These are phyloP conservation scores for Saccharomycopsis fodiens DNA, from an alignment of 805 yeast genomes.

Conservation along the genomic window DNA sequence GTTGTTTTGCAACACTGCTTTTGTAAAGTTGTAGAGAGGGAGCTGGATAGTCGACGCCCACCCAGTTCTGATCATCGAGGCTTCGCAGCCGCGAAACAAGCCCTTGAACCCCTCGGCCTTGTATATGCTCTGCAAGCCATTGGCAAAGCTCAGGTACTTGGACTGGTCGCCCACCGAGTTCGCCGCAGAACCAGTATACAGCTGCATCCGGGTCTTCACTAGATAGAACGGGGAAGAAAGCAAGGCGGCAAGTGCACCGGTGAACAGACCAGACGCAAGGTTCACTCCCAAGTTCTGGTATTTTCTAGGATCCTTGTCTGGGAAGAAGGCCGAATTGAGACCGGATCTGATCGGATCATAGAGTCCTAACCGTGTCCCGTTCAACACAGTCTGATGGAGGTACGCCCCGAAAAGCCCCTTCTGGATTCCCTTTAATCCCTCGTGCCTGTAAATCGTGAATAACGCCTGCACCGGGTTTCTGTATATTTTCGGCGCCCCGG, in stretches of 20 bases:
- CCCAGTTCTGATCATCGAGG: slow-evolving; percentile 91
- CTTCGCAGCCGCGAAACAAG: slow-evolving; percentile 84
- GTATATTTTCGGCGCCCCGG: slow-evolving; percentile 44
- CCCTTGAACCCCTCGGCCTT: slow-evolving; percentile 69
- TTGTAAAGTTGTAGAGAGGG: slow-evolving; percentile 80
- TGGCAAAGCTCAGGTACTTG: slow-evolving; percentile 59
- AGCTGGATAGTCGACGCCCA: slow-evolving; percentile 93
- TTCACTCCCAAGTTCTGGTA: slow-evolving; percentile 52
- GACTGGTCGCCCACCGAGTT: slow-evolving; percentile 85
- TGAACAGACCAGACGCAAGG: slow-evolving; percentile 68
- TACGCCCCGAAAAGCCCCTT: slow-evolving; percentile 88
- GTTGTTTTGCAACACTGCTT: slow-evolving; percentile 43
- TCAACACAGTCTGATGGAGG: slow-evolving; percentile 80
- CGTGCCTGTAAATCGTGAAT: slow-evolving; percentile 59
- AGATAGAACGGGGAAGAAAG: slow-evolving; percentile 88
- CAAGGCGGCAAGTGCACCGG: slow-evolving; percentile 87
- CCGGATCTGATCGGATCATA: slow-evolving; percentile 78
- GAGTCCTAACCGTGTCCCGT: slow-evolving; percentile 90
- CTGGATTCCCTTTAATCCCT: slow-evolving; percentile 83
- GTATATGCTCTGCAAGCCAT: slow-evolving; percentile 61
- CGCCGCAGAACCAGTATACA: slow-evolving; percentile 51
- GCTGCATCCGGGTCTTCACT: slow-evolving; percentile 94
- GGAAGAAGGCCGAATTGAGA: slow-evolving; percentile 48
- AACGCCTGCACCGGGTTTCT: slow-evolving; percentile 84
- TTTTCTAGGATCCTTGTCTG: slow-evolving; percentile 40